phyloP scores from a whole-genome alignment of 164 flowering plant species.

The Protea cynaroides region DNA sequence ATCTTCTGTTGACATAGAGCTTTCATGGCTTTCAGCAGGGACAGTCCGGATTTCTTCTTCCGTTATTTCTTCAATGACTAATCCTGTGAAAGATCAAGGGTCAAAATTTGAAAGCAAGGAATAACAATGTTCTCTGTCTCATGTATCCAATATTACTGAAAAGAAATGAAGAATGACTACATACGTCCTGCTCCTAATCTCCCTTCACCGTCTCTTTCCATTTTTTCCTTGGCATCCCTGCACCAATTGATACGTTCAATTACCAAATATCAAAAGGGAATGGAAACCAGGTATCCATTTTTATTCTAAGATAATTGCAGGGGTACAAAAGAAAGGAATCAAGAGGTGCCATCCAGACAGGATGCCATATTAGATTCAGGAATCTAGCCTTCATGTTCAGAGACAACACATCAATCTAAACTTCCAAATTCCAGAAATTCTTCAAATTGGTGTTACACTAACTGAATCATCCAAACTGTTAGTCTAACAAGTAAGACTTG shows the following conservation, averaged over 20 bases:
- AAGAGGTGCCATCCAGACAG: constrained; percentile 2
- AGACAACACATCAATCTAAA: too few species aligned
- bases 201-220: constrained; percentile 37
- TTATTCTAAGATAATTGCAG: not conserved
- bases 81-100: constrained; percentile 31
- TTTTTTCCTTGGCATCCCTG: constrained; percentile 59
- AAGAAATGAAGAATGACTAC: constrained; percentile 10
- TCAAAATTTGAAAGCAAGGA: not conserved
- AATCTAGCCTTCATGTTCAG: too few species aligned
- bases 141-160: not conserved
- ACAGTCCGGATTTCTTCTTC: constrained; percentile 40
- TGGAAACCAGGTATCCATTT: not conserved
- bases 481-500: not conserved
- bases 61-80: constrained; percentile 85
- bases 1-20: constrained; percentile 23
- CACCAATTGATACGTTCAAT: constrained; percentile 6
- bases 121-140: not conserved
- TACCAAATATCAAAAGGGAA: constrained; percentile 8
- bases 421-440: not conserved
- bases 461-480: not conserved
- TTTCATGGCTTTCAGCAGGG: constrained; percentile 22
- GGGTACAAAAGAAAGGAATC: not conserved
- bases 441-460: not conserved
- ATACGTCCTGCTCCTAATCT: constrained; percentile 35
- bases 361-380: not conserved